A percentile compares a stretch with the other conserved stretches of the same genome.
These are phyloP conservation scores for Porphyrellus cyaneotinctus DNA, from an alignment of 768 basidiomycete species.

Conservation along the genomic window DNA sequence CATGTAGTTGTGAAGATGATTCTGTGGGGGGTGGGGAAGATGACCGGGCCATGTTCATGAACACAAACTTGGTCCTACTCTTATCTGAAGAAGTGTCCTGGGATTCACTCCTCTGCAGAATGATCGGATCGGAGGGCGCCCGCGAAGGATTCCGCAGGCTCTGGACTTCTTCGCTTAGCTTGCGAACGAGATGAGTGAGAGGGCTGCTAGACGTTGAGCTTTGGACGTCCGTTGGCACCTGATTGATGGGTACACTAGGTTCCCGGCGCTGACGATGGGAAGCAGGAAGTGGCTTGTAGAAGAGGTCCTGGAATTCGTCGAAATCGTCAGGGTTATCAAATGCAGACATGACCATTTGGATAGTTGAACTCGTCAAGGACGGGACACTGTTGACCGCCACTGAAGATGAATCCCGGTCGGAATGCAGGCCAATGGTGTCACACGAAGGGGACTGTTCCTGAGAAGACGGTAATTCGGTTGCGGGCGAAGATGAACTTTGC, in stretches of 20 bases:
- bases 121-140: conserved; percentile 10
- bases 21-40: conserved; percentile 15
- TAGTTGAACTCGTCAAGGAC: conserved; percentile 37
- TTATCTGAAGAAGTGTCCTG: conserved; percentile 12
- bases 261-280: conserved; percentile 3
- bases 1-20: conserved; percentile 3
- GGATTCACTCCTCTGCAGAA: conserved; percentile 7
- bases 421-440: conserved; percentile 16
- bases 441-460: conserved; percentile 1
- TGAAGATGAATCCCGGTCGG: conserved; percentile 29
- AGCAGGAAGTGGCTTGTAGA: conserved; percentile 47
- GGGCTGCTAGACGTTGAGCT: conserved; percentile 34
- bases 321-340: conserved; percentile 62
- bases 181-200: conserved; percentile 37
- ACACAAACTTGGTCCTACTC: conserved; percentile 11
- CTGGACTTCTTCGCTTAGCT: conserved; percentile 36
- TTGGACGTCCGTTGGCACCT: conserved; percentile 30
- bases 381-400: conserved; percentile 6
- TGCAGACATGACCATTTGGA: conserved; percentile 37
- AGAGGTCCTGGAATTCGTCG: conserved; percentile 71
- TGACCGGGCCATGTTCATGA: conserved; percentile 16
- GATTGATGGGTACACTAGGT: conserved; percentile 2
- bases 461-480: background rate
- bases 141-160: conserved; percentile 18
- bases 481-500: background rate